Evolutionary conservation across 2,329 filamentous ascomycete species (phyloP).

Genomic region (Teratosphaeria viscida): DNA sequence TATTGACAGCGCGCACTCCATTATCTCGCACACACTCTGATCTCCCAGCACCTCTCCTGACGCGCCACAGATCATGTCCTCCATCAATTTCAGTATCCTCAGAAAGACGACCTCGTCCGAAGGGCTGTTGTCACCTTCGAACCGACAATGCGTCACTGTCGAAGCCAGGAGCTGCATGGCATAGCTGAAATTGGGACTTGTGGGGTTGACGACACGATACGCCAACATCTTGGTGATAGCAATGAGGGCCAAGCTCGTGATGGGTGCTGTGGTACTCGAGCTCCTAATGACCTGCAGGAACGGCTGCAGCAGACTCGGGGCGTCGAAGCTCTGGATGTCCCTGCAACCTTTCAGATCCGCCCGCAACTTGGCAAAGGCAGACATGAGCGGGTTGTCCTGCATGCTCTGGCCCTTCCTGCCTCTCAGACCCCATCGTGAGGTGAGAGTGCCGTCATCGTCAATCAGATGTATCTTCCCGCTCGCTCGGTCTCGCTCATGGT

Average conservation of each 20-base stretch:
- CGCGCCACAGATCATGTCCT: slow-evolving; percentile 90
- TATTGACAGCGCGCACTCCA: slow-evolving; percentile 94
- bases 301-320: slow-evolving; percentile 76
- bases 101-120: slow-evolving; percentile 92
- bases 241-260: slow-evolving; percentile 86
- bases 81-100: slow-evolving; percentile 93
- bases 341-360: slow-evolving; percentile 79
- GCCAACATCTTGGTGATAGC: slow-evolving; percentile 94
- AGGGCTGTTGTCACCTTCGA: slow-evolving; percentile 89
- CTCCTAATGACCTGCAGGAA: slow-evolving; percentile 95
- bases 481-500: slow-evolving; percentile 25
- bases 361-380: slow-evolving; percentile 81
- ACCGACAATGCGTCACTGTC: slow-evolving; percentile 93
- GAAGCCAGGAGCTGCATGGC: slow-evolving; percentile 93
- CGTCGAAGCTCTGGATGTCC: slow-evolving; percentile 82
- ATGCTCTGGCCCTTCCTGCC: slow-evolving; percentile 95
- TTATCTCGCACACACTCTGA: slow-evolving; percentile 98
- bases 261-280: slow-evolving; percentile 89
- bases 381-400: slow-evolving; percentile 94
- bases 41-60: slow-evolving; percentile 91
- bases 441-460: slow-evolving; percentile 39
- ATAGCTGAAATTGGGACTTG: slow-evolving; percentile 76
- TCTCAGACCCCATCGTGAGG: slow-evolving; percentile 82
- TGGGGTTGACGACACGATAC: slow-evolving; percentile 77
- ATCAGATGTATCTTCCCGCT: slow-evolving; percentile 24